Percentiles rank a stretch among this genome's conserved stretches.
Evolutionary conservation across 257 asterid genomes (phyloP).

Genomic region (Plantago ovata): DNA sequence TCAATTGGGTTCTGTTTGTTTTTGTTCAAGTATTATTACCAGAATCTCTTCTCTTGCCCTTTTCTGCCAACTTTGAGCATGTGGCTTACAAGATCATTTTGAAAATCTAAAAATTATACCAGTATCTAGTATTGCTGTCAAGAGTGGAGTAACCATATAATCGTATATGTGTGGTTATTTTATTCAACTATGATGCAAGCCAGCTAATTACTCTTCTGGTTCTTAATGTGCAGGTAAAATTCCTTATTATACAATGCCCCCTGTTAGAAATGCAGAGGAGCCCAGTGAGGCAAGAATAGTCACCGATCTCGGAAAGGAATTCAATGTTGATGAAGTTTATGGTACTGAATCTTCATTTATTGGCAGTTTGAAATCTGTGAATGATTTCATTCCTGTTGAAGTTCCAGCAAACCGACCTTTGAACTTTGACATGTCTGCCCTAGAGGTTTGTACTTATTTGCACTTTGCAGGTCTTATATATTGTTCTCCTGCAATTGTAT

Average conservation of each 20-base stretch:
- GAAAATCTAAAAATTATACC: too few species aligned
- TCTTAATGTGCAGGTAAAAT: constrained; percentile 67
- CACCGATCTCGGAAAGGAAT: constrained; percentile 72
- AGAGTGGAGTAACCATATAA: too few species aligned
- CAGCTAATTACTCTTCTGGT: background rate
- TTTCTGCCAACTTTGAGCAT: too few species aligned
- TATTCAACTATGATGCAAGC: background rate
- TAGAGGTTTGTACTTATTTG: constrained; percentile 51
- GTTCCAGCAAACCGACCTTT: constrained; percentile 67
- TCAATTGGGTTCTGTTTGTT: too few species aligned
- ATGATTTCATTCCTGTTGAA: constrained; percentile 70
- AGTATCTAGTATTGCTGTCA: background rate
- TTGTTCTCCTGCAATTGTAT: background rate
- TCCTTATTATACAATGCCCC: constrained; percentile 94
- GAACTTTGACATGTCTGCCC: constrained; percentile 54
- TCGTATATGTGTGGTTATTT: too few species aligned
- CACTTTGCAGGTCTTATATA: constrained; percentile 1
- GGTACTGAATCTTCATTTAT: constrained; percentile 79
- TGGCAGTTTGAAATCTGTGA: constrained; percentile 89
- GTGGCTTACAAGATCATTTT: too few species aligned
- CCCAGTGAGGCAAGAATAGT: constrained; percentile 75
- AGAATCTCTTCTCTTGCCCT: too few species aligned
- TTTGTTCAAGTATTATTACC: too few species aligned
- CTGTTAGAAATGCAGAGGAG: constrained; percentile 53
- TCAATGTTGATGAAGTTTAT: constrained; percentile 77